These are phyloP conservation scores for Ogataea nonfermentans DNA, from an alignment of 805 yeast species.

Conservation along the genomic window DNA sequence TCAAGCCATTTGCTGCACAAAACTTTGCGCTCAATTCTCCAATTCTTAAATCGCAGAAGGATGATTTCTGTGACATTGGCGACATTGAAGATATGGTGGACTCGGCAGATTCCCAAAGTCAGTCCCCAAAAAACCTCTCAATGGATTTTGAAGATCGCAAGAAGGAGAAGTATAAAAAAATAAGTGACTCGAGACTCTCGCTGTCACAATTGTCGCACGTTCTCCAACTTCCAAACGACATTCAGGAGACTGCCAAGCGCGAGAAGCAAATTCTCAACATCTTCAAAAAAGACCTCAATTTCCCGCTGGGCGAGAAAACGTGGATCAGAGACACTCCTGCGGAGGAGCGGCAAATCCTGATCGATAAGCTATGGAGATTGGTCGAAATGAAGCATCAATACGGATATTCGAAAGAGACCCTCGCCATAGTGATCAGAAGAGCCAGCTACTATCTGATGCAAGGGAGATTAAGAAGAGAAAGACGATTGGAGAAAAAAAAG, in stretches of 20 bases:
- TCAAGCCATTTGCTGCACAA: constrained; percentile 17
- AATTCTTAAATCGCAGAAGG: constrained; percentile 21
- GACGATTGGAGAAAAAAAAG: constrained; percentile 48
- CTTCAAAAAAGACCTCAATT: constrained; percentile 58
- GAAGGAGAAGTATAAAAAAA: constrained; percentile 24
- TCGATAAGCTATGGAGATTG: constrained; percentile 47
- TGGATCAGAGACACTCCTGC: constrained; percentile 80
- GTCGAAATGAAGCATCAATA: constrained; percentile 48
- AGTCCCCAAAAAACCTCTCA: constrained; percentile 7
- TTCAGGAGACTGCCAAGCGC: constrained; percentile 54
- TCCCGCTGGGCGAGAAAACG: constrained; percentile 72
- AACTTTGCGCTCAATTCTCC: constrained; percentile 14
- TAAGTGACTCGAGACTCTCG: constrained; percentile 54
- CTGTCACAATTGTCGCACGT: constrained; percentile 54
- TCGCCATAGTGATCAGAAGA: constrained; percentile 75
- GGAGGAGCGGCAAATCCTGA: constrained; percentile 45
- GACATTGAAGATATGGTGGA: constrained; percentile 2
- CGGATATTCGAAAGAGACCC: constrained; percentile 50
- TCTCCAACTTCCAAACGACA: constrained; percentile 44
- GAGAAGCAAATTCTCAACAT: constrained; percentile 53
- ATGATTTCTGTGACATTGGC: background rate
- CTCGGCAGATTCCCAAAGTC: background rate
- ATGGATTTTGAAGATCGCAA: constrained; percentile 9
- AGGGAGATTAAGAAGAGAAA: constrained; percentile 65
- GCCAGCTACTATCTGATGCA: constrained; percentile 83